Conservation (phyloP, 108 stramenopile species). For the Epipyxis sp. region DNA sequence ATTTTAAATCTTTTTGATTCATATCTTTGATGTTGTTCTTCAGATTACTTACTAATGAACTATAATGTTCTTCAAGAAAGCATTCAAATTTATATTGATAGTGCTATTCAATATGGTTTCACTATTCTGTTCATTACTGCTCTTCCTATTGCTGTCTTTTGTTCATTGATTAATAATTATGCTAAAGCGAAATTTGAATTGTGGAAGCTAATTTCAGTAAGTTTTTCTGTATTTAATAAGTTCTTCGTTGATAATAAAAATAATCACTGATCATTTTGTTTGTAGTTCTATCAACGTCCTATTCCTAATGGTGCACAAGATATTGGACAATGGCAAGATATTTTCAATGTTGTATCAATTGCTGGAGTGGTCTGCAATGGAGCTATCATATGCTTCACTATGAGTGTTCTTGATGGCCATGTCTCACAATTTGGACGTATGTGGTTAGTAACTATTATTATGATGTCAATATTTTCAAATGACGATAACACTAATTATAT, state of each 20-base stretch:
- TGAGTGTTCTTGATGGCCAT: slow-evolving; percentile 60
- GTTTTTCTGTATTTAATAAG: not conserved
- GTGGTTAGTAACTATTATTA: not conserved
- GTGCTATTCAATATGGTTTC: slow-evolving; percentile 66
- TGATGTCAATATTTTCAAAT: not conserved
- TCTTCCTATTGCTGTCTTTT: slow-evolving; percentile 84
- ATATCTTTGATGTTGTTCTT: not conserved
- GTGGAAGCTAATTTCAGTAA: slow-evolving; percentile 70
- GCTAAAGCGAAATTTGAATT: slow-evolving; percentile 87
- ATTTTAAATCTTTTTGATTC: too few relatives aligned
- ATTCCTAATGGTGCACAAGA: slow-evolving; percentile 60
- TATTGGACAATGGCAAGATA: slow-evolving; percentile 93
- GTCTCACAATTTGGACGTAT: not conserved
- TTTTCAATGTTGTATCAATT: slow-evolving; percentile 88
- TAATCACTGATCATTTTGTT: not conserved
- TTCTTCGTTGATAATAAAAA: not conserved
- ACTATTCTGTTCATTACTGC: slow-evolving; percentile 91
- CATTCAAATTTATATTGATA: slow-evolving; percentile 83
- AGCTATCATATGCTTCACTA: slow-evolving; percentile 84
- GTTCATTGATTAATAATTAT: slow-evolving; percentile 84
- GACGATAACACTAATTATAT: not conserved
- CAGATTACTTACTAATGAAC: slow-evolving; percentile 50
- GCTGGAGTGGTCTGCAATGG: slow-evolving; percentile 92
- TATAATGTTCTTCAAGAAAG: slow-evolving; percentile 64
- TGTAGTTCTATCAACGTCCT: slow-evolving; percentile 28